Percentiles rank a stretch among this genome's conserved stretches.
These are phyloP conservation scores for Sphaerulina vaccinii DNA, from an alignment of 2,329 filamentous ascomycete species.

Conservation along the genomic window DNA sequence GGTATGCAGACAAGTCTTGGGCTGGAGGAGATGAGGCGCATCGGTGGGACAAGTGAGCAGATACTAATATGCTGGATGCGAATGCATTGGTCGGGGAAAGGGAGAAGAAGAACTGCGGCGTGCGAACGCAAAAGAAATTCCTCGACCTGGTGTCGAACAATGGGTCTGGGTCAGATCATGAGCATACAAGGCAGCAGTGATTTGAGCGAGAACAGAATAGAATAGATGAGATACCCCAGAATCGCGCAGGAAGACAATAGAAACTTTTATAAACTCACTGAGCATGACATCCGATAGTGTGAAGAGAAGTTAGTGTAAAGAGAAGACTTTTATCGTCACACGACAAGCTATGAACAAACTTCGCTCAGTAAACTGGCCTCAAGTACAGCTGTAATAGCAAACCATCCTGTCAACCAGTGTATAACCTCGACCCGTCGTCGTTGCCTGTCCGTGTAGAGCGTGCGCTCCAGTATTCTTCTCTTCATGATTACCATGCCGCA, in stretches of 20 bases:
- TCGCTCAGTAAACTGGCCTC: neutral
- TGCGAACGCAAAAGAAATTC: no score
- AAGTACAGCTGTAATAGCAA: conserved; percentile 7
- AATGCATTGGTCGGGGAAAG: no score
- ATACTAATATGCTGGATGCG: no score
- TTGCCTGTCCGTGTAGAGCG: neutral
- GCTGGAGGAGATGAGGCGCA: conserved; percentile 77
- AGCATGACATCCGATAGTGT: neutral
- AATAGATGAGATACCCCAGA: neutral
- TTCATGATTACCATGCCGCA: neutral
- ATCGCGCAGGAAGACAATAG: neutral
- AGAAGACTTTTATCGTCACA: neutral
- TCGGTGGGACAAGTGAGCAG: conserved; percentile 64
- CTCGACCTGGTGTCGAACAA: no score
- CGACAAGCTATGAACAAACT: neutral
- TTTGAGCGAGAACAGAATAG: neutral
- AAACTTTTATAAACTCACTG: neutral
- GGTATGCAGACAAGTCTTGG: conserved; percentile 85
- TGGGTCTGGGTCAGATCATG: neutral
- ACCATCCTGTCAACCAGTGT: conserved; percentile 3
- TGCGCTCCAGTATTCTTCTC: neutral
- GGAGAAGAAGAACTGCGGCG: no score
- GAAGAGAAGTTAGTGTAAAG: neutral
- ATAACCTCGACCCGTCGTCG: neutral
- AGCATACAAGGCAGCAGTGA: neutral